These are phyloP conservation scores for Eragrostis curvula DNA, from an alignment of 176 grass and related monocot genomes.

Conservation along the genomic window DNA sequence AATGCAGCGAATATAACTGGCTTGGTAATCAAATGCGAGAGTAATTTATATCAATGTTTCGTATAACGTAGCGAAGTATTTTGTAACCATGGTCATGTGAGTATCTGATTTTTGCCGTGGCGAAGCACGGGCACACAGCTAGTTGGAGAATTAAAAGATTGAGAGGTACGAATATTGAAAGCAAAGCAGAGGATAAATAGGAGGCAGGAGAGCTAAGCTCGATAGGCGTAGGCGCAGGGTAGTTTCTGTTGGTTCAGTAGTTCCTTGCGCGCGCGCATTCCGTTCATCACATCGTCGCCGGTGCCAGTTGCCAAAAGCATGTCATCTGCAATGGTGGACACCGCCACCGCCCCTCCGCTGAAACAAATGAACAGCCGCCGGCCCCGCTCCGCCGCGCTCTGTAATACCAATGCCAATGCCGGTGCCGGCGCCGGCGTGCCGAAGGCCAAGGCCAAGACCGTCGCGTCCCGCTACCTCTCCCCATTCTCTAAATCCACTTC, in stretches of 20 bases:
- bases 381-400: slow-evolving; percentile 14
- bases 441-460: slow-evolving; percentile 14
- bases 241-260: too few relatives aligned
- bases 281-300: background rate
- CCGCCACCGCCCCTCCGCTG: background rate
- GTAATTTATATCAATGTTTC: too few relatives aligned
- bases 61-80: too few relatives aligned
- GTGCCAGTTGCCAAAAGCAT: background rate
- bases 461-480: slow-evolving; percentile 36
- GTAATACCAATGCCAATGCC: slow-evolving; percentile 19
- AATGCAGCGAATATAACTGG: too few relatives aligned
- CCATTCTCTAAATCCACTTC: slow-evolving; percentile 16
- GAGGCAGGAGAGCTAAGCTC: too few relatives aligned
- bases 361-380: background rate
- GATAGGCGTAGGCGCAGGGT: too few relatives aligned
- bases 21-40: too few relatives aligned
- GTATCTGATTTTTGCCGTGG: too few relatives aligned
- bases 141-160: background rate
- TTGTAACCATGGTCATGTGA: too few relatives aligned
- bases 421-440: slow-evolving; percentile 10
- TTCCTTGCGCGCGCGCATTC: background rate
- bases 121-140: too few relatives aligned
- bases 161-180: too few relatives aligned
- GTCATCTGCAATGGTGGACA: slow-evolving; percentile 14
- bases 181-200: too few relatives aligned